These are phyloP conservation scores for Amanita fuliginea DNA, from an alignment of 768 basidiomycete species.

Conservation along the genomic window DNA sequence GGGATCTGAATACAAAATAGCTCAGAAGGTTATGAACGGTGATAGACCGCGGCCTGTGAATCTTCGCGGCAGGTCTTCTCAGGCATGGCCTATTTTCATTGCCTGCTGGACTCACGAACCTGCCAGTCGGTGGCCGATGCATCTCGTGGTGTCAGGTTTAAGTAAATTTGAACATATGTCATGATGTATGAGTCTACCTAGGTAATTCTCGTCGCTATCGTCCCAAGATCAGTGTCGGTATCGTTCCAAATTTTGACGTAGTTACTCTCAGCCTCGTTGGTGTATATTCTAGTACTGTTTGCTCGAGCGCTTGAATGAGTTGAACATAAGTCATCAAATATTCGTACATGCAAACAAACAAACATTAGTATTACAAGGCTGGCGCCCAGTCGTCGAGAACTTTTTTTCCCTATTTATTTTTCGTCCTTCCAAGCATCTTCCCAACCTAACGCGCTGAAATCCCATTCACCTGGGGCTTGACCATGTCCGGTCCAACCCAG, in stretches of 20 bases:
- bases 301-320: too few relatives aligned
- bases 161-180: neutral
- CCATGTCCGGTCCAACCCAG: slow-evolving; percentile 48
- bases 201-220: neutral
- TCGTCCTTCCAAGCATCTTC: slow-evolving; percentile 42
- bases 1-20: neutral
- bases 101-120: neutral
- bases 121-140: neutral
- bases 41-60: neutral
- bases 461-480: slow-evolving; percentile 36
- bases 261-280: neutral
- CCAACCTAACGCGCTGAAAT: slow-evolving; percentile 47
- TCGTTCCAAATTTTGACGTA: neutral
- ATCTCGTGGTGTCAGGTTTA: neutral
- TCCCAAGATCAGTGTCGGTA: neutral
- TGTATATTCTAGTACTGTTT: neutral
- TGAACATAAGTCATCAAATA: too few relatives aligned
- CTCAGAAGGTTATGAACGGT: neutral
- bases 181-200: neutral
- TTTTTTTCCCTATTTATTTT: slow-evolving; percentile 11
- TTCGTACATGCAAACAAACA: too few relatives aligned
- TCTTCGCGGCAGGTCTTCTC: neutral
- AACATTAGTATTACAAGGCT: too few relatives aligned
- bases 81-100: too few relatives aligned
- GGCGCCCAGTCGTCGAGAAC: neutral